Conservation (phyloP, 148 eudicot genomes). For the Cornus kousa region DNA sequence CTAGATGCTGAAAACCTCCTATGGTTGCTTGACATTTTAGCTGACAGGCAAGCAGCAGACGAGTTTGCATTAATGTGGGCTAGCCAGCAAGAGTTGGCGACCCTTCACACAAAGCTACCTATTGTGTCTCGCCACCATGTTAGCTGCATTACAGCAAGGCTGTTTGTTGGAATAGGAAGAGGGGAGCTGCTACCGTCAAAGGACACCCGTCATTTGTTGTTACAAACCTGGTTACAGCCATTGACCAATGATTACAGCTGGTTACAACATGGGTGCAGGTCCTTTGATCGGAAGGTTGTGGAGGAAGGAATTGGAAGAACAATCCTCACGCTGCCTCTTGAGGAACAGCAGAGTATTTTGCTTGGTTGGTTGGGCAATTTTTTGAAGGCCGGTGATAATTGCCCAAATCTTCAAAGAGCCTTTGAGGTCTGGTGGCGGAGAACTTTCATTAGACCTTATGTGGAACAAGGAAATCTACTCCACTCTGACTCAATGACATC, state of each 20-base stretch:
- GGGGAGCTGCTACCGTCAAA: conserved; percentile 84
- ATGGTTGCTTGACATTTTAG: conserved; percentile 89
- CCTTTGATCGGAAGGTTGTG: conserved; percentile 80
- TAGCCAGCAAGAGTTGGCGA: conserved; percentile 68
- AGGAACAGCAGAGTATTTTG: conserved; percentile 86
- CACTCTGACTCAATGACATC: conserved; percentile 33
- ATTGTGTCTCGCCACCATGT: conserved; percentile 56
- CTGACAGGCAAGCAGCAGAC: conserved; percentile 73
- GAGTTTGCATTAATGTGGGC: conserved; percentile 82
- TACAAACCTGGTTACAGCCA: conserved; percentile 84
- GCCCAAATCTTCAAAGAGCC: conserved; percentile 89
- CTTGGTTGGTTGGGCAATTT: conserved; percentile 79
- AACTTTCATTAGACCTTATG: conserved; percentile 75
- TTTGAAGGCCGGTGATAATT: conserved; percentile 70
- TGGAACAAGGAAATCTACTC: conserved; percentile 40
- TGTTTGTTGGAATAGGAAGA: conserved; percentile 86
- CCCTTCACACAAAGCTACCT: conserved; percentile 57
- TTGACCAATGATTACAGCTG: conserved; percentile 80
- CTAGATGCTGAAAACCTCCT: conserved; percentile 79
- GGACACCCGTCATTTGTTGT: conserved; percentile 60
- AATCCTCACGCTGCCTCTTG: conserved; percentile 80
- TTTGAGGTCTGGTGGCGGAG: conserved; percentile 99
- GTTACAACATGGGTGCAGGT: conserved; percentile 81
- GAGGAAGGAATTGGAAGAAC: conserved; percentile 97
- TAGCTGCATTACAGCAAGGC: conserved; percentile 71